Base-by-base conservation (phyloP, 2,329 filamentous ascomycete genomes). In the Coleophoma cylindrospora region DNA sequence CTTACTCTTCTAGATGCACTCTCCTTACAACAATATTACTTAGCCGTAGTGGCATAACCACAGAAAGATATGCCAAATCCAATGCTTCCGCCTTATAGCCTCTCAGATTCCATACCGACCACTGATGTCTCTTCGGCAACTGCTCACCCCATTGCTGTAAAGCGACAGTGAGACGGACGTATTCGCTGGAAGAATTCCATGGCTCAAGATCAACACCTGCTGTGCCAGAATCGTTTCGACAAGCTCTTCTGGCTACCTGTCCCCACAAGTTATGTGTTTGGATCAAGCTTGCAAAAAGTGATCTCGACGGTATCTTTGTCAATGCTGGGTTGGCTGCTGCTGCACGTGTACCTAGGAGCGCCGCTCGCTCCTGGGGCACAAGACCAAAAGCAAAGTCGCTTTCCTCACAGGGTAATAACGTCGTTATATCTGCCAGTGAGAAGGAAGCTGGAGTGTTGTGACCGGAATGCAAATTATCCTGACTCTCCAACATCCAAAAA, bases 191-290 rank as follows among this genome's bases (percentile, higher is more conserved):
- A 0, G 45, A 37, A 41, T 63, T 55, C 64, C 64, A 67, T 1
- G 55, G 54, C 12, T 52, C 48, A 4, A 57, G 40, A 12, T 57
- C 51, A 21, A 50, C 47, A 19, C 52, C 54, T 7, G 53, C 41
- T 10, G 15, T 27, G 9, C 41, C 41, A 14, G 41, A 44, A 33
- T 44, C 41, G 15, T 44, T 49, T 14, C 50, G 47, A 43, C 60
- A 60, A 15, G 63, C 66, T 15, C 57, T 54, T 13, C 67, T 51
- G 1, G 68, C 67, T 2, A 70, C 61, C 38, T 60, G 57, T 12
- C 68, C 68, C 68, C 66, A 71, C 21, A 70, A 56, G 34, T 61
- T 64, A 48, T 71, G 68, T 1, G 64, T 58, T 50, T 71, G 66
- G 11, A 71, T 61, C 2, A 70, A 57, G 3, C 62, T 66, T 2